phyloP scores from a whole-genome alignment of 352 stramenopile genomes.

The Phytophthora palmivora region DNA sequence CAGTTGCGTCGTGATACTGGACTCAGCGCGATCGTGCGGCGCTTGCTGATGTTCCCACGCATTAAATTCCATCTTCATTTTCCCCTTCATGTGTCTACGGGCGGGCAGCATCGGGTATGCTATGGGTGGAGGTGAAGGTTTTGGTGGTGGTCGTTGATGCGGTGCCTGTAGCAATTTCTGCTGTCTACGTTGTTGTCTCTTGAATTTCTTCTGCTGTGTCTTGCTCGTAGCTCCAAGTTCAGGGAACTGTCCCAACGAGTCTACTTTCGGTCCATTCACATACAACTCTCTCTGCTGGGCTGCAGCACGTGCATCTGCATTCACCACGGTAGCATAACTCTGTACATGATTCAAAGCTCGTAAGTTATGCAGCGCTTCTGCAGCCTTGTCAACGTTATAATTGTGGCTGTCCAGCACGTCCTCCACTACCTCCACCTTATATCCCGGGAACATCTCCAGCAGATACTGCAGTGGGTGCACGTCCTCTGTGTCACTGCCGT shows the following conservation, averaged over 20 bases:
- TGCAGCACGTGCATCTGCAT: conserved; percentile 28
- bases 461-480: conserved; percentile 62
- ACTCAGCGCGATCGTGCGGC: conserved; percentile 38
- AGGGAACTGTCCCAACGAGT: conserved; percentile 64
- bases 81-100: conserved; percentile 19
- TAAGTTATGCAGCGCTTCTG: conserved; percentile 64
- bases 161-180: conserved; percentile 33
- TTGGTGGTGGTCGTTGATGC: conserved; percentile 36
- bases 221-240: conserved; percentile 40
- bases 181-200: conserved; percentile 32
- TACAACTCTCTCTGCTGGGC: conserved; percentile 29
- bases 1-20: conserved; percentile 64
- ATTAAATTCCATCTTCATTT: conserved; percentile 23
- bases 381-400: conserved; percentile 64
- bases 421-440: conserved; percentile 67
- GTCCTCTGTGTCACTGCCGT: conserved; percentile 40
- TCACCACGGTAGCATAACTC: conserved; percentile 67
- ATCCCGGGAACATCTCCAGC: conserved; percentile 61
- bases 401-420: conserved; percentile 63
- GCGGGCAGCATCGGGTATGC: conserved; percentile 30
- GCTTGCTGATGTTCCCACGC: conserved; percentile 42
- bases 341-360: conserved; percentile 59
- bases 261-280: conserved; percentile 43
- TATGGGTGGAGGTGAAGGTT: conserved; percentile 36
- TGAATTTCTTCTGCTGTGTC: conserved; percentile 44